These are phyloP conservation scores for Lupinus albus DNA, from an alignment of 306 rosid species.

Conservation along the genomic window DNA sequence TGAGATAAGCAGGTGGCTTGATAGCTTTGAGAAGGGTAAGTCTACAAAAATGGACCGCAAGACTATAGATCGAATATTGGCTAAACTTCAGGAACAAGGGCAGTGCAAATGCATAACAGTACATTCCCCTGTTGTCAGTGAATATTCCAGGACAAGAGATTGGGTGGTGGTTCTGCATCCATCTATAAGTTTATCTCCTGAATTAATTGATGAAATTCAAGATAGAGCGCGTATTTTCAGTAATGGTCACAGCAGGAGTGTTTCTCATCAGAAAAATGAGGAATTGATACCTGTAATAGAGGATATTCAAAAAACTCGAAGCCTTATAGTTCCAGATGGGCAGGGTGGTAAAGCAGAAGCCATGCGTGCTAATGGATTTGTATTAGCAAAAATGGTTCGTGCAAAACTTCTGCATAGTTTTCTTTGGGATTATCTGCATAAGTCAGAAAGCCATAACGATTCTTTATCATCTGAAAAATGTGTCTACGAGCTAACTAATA, in stretches of 20 bases:
- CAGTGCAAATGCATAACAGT: slow-evolving; percentile 71
- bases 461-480: slow-evolving; percentile 48
- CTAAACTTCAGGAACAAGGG: slow-evolving; percentile 67
- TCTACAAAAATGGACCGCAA: slow-evolving; percentile 64
- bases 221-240: slow-evolving; percentile 75
- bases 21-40: slow-evolving; percentile 74
- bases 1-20: slow-evolving; percentile 76
- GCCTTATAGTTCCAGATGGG: slow-evolving; percentile 44
- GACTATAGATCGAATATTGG: slow-evolving; percentile 71
- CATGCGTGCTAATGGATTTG: slow-evolving; percentile 83
- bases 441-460: slow-evolving; percentile 44
- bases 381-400: slow-evolving; percentile 89
- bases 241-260: slow-evolving; percentile 59
- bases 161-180: slow-evolving; percentile 73
- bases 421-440: slow-evolving; percentile 73
- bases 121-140: slow-evolving; percentile 64
- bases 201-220: slow-evolving; percentile 74
- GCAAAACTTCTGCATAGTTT: slow-evolving; percentile 81
- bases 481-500: slow-evolving; percentile 43
- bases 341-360: slow-evolving; percentile 64
- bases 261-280: slow-evolving; percentile 53
- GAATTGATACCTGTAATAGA: slow-evolving; percentile 70
- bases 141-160: slow-evolving; percentile 59
- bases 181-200: slow-evolving; percentile 64
- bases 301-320: slow-evolving; percentile 66